Conservation (phyloP, 73 alveolate genomes). For the Paramecium pentaurelia region DNA sequence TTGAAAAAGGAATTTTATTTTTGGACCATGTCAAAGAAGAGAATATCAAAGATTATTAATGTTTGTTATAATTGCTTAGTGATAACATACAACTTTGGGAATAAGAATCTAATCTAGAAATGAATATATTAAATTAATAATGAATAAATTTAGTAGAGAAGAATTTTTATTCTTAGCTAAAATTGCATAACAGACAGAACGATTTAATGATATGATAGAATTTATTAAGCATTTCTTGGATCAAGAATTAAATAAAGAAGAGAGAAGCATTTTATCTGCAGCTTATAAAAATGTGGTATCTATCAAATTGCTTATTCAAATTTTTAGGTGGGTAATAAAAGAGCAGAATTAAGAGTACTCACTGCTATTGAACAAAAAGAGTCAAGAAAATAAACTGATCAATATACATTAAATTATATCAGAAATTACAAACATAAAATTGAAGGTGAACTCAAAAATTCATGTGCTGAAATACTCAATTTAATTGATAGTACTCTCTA, state of each 20-base stretch:
- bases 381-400: conserved; percentile 74
- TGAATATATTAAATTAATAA: conserved; percentile 24
- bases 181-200: conserved; percentile 78
- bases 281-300: conserved; percentile 81
- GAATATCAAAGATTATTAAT: conserved; percentile 83
- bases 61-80: conserved; percentile 80
- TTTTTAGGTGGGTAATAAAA: conserved; percentile 77
- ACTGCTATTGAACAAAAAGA: conserved; percentile 81
- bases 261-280: conserved; percentile 82
- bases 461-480: conserved; percentile 76
- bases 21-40: conserved; percentile 89
- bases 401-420: conserved; percentile 72
- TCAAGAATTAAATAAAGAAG: conserved; percentile 80
- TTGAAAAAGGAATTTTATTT: conserved; percentile 80
- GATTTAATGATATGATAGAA: conserved; percentile 87
- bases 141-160: conserved; percentile 66
- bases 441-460: conserved; percentile 76
- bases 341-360: conserved; percentile 89
- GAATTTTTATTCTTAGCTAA: conserved; percentile 71
- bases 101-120: neutral
- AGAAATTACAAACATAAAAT: conserved; percentile 75
- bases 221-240: conserved; percentile 70
- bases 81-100: conserved; percentile 72
- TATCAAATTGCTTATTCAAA: conserved; percentile 63
- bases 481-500: conserved; percentile 72